These are phyloP conservation scores for Thinopyrum elongatum DNA, from an alignment of 176 grass and related monocot species.

Conservation along the genomic window DNA sequence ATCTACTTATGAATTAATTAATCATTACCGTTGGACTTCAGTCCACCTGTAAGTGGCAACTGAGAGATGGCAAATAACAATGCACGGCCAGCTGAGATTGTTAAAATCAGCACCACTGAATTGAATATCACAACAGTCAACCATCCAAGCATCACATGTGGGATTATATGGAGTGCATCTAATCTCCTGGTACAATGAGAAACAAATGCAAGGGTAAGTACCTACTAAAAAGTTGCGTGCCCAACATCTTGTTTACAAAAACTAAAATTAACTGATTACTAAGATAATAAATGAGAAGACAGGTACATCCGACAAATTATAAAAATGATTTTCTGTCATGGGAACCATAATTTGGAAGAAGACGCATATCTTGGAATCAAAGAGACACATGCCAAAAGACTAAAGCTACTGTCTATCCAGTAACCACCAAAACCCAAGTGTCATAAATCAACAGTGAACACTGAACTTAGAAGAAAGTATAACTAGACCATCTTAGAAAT, in stretches of 20 bases:
- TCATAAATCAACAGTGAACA: background rate
- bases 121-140: constrained; percentile 35
- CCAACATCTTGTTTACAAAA: no score
- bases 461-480: background rate
- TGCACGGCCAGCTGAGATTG: constrained; percentile 43
- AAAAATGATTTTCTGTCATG: no score
- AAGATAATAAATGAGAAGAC: no score
- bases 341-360: background rate
- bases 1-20: background rate
- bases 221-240: no score
- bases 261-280: no score
- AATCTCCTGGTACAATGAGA: no score
- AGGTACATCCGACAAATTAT: no score
- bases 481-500: background rate
- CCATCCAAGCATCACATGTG: constrained; percentile 11
- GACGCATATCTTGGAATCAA: background rate
- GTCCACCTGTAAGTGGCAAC: constrained; percentile 26
- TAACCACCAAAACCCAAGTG: background rate
- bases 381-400: background rate
- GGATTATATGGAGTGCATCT: no score
- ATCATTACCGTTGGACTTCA: constrained; percentile 51
- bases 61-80: constrained; percentile 34
- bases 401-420: background rate
- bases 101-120: constrained; percentile 34
- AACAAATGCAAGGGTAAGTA: no score